These are phyloP conservation scores for Petasospora fabianii DNA, from an alignment of 1,139 yeast genomes.

Conservation along the genomic window DNA sequence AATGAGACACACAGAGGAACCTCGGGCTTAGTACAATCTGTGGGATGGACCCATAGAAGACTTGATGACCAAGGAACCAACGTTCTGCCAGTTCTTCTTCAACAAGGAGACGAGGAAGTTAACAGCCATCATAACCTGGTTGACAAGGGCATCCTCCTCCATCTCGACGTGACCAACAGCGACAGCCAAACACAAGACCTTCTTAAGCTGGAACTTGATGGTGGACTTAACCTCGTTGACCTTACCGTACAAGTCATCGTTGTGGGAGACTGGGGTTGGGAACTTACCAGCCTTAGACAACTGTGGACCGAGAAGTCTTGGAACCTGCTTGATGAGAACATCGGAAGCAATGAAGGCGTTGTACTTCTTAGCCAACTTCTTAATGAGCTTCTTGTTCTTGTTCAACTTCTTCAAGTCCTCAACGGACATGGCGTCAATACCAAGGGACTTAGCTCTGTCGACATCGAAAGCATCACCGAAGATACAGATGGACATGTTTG, in stretches of 20 bases:
- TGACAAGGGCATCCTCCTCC: slow-evolving; percentile 94
- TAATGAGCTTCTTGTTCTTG: slow-evolving; percentile 99
- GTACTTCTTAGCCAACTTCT: slow-evolving; percentile 99
- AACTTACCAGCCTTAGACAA: slow-evolving; percentile 99
- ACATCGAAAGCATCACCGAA: slow-evolving; percentile 99
- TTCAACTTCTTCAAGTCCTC: slow-evolving; percentile 99
- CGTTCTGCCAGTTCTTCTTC: slow-evolving; percentile 99
- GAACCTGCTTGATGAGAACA: slow-evolving; percentile 98
- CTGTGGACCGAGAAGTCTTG: slow-evolving; percentile 99
- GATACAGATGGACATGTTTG: slow-evolving; percentile 99
- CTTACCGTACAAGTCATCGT: slow-evolving; percentile 95
- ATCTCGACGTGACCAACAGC: slow-evolving; percentile 98
- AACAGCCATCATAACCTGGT: slow-evolving; percentile 98
- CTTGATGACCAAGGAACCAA: slow-evolving; percentile 98
- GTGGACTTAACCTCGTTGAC: slow-evolving; percentile 98
- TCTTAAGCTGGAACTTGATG: slow-evolving; percentile 99
- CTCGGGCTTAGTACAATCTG: slow-evolving; percentile 84
- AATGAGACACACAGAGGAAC: slow-evolving; percentile 1
- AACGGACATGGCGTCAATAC: slow-evolving; percentile 99
- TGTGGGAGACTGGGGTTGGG: slow-evolving; percentile 99
- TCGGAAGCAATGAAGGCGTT: slow-evolving; percentile 99
- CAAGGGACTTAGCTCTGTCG: slow-evolving; percentile 99
- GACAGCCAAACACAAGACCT: slow-evolving; percentile 89
- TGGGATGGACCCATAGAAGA: slow-evolving; percentile 99
- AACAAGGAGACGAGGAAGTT: slow-evolving; percentile 99